These are phyloP conservation scores for Clarkia xantiana DNA, from an alignment of 345 rosid genomes.

Conservation along the genomic window DNA sequence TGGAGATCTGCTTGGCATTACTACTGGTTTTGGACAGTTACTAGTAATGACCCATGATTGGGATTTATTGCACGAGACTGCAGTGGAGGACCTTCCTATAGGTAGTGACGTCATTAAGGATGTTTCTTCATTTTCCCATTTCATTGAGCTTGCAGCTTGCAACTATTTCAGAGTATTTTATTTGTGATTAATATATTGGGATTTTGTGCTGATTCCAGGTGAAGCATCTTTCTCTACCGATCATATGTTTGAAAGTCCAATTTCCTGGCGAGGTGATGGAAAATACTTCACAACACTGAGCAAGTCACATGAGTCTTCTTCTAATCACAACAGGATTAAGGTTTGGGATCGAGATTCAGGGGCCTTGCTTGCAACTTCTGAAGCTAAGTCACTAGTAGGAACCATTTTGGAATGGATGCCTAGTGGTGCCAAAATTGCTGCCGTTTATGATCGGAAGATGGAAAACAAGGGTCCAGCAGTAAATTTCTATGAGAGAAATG, in stretches of 20 bases:
- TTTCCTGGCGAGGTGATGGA: conserved; percentile 97
- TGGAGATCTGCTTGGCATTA: conserved; percentile 63
- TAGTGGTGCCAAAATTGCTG: conserved; percentile 85
- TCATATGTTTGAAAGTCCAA: conserved; percentile 23
- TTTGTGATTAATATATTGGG: no score
- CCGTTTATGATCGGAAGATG: conserved; percentile 42
- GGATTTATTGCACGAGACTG: conserved; percentile 74
- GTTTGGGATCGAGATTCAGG: conserved; percentile 94
- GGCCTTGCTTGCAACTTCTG: conserved; percentile 57
- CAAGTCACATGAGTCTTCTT: conserved; percentile 21
- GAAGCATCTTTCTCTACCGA: conserved; percentile 17
- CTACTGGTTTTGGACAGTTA: conserved; percentile 64
- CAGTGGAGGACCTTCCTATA: conserved; percentile 42
- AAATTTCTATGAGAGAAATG: conserved; percentile 81
- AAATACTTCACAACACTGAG: conserved; percentile 63
- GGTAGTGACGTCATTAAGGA: conserved; percentile 76
- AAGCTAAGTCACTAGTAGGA: conserved; percentile 47
- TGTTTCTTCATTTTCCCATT: conserved; percentile 22
- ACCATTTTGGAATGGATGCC: conserved; percentile 95
- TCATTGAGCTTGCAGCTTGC: no score
- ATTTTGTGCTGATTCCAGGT: conserved; percentile 3
- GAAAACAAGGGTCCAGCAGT: conserved; percentile 45
- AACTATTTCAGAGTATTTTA: no score
- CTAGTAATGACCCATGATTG: conserved; percentile 92
- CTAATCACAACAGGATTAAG: conserved; percentile 42